phyloP scores from a whole-genome alignment of 2,329 filamentous ascomycete species.

The Colletotrichum truncatum region DNA sequence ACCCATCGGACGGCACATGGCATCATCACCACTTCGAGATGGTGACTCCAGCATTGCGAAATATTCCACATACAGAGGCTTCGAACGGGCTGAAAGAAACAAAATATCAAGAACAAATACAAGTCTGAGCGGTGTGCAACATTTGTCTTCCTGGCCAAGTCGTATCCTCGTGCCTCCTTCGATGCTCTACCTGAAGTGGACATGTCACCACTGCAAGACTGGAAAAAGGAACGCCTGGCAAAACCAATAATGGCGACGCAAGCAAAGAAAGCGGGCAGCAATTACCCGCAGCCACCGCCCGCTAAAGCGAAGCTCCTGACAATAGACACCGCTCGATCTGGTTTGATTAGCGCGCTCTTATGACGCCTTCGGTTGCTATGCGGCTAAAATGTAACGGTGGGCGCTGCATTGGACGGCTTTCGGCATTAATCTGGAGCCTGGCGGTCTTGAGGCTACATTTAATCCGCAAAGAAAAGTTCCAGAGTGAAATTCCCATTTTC shows the following conservation, averaged over 20 bases:
- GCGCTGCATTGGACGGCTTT: neutral
- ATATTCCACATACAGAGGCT: neutral
- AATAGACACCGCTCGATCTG: conserved; percentile 6
- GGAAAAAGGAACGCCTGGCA: conserved; percentile 5
- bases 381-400: neutral
- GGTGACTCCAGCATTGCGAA: neutral
- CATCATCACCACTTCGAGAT: neutral
- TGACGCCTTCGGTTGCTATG: conserved; percentile 11
- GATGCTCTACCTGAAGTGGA: neutral
- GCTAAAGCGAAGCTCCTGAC: conserved; percentile 23
- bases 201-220: neutral
- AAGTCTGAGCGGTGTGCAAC: neutral
- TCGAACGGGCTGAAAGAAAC: neutral
- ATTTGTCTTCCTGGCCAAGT: neutral
- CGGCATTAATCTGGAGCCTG: neutral
- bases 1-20: neutral
- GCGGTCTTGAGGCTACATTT: neutral
- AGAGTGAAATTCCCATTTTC: neutral
- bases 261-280: conserved; percentile 17
- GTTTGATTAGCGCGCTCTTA: conserved; percentile 6
- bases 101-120: too few relatives aligned
- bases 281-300: conserved; percentile 19
- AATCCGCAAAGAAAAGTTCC: neutral
- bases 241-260: neutral
- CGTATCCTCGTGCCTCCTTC: neutral